Evolutionary conservation across 2,329 filamentous ascomycete species (phyloP), one percentile per base, ranked within the genome.

Genomic region (Blumeriella jaapii): DNA sequence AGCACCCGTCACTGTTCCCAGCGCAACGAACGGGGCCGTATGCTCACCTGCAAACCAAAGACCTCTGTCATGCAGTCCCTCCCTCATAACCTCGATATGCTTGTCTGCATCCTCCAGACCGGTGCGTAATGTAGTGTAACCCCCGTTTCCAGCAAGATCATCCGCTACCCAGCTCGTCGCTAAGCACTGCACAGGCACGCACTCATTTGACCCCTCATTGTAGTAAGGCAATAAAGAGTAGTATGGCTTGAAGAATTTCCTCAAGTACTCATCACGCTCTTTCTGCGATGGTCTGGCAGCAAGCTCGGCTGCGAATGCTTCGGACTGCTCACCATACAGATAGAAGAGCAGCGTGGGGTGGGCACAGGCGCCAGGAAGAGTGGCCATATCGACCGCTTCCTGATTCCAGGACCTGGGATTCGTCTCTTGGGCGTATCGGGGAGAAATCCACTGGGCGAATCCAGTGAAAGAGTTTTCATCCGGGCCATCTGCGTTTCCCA

Each of bases 1-100:
- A 8, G 89, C 89, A 1, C 89, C 89, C 1, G 85, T 93, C 9
- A 79, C 82, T 4, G 87, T 95, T 0, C 87, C 89, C 42, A 95
- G 58, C 8, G 82, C 86, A 17, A 93, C 77, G 61, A 94, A 93
- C 4, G 87, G 86, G 36, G 84, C 79, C 14, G 85, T 93, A 60
- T 83, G 78, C 55, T 84, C 78, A 0, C 78, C 79, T 0, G 78
- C 78, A 54, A 84, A 68, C 79, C 78, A 83, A 2, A 54, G 10
- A 18, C 42, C 39, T 12, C 46, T 42, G 0, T 39, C 48, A 0
- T 47, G 46, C 2, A 82, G 44, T 5, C 68, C 65, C 14, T 57
- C 54, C 14, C 62, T 59, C 20, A 72, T 55, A 9, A 53, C 54
- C 23, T 74, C 67, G 15, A 82, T 68, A 56, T 82, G 74, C 37